These are phyloP conservation scores for Rhodomyrtus tomentosa DNA, from an alignment of 345 rosid species.

Conservation along the genomic window DNA sequence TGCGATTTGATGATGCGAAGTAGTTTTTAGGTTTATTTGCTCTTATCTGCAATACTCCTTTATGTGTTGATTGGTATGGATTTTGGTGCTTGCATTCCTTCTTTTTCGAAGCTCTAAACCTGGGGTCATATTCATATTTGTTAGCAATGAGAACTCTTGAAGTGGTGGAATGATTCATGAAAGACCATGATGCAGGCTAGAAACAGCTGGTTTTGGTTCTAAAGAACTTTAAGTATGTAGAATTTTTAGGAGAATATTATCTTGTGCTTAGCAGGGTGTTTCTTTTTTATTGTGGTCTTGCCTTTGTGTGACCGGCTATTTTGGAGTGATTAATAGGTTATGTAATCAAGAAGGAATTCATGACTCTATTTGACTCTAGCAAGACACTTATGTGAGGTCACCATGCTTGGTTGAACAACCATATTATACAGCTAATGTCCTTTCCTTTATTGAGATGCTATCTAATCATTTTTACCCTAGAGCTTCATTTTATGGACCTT, in stretches of 20 bases:
- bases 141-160: neutral
- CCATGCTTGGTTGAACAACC: neutral
- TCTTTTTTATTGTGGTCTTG: neutral
- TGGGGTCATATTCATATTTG: neutral
- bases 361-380: neutral
- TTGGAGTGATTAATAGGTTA: too few species aligned
- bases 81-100: neutral
- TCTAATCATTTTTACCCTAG: neutral
- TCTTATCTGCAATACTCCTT: neutral
- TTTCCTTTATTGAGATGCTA: neutral
- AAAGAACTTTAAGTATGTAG: neutral
- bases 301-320: neutral
- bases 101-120: too few species aligned
- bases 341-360: neutral
- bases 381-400: neutral
- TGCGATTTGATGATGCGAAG: constrained; percentile 84
- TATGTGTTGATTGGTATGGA: neutral
- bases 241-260: neutral
- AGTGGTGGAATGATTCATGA: neutral
- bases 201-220: neutral
- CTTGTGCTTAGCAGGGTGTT: neutral
- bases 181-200: neutral
- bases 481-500: neutral
- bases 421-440: neutral
- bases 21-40: constrained; percentile 62